A percentile compares a stretch with the other conserved stretches of the same genome.
These are phyloP conservation scores for Rhodotorula mucilaginosa DNA, from an alignment of 1,284 basidiomycete genomes.

Conservation along the genomic window DNA sequence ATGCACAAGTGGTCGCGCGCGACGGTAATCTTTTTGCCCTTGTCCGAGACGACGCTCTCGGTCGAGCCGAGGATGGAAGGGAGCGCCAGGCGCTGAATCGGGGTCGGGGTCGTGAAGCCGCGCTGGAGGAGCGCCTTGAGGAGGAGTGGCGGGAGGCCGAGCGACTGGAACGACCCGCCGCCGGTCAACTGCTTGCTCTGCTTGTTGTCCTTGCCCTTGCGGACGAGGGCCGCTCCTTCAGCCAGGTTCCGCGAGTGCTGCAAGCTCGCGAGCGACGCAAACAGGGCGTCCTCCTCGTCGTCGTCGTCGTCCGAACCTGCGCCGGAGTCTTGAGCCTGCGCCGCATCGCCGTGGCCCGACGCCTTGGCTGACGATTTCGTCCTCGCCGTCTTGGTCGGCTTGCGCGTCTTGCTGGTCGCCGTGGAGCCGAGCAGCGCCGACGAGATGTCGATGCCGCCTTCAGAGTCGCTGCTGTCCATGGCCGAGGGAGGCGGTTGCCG, in stretches of 20 bases:
- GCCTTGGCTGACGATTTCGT: background rate
- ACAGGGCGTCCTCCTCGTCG: slow-evolving; percentile 35
- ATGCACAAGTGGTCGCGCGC: slow-evolving; percentile 95
- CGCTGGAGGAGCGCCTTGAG: slow-evolving; percentile 84
- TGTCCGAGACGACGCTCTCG: slow-evolving; percentile 36
- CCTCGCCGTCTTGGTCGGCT: slow-evolving; percentile 1
- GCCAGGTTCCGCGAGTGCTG: slow-evolving; percentile 41
- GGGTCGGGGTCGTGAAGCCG: slow-evolving; percentile 92
- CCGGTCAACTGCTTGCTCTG: slow-evolving; percentile 39
- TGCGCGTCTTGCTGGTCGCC: background rate
- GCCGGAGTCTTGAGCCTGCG: background rate
- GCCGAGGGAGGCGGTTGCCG: background rate
- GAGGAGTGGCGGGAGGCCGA: slow-evolving; percentile 78
- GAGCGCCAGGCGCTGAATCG: slow-evolving; percentile 89
- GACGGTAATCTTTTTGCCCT: slow-evolving; percentile 36
- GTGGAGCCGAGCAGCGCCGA: slow-evolving; percentile 17
- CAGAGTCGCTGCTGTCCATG: slow-evolving; percentile 8
- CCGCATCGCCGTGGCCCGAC: background rate
- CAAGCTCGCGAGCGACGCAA: slow-evolving; percentile 28
- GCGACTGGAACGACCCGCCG: slow-evolving; percentile 46
- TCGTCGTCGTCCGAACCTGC: background rate
- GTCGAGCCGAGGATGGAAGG: slow-evolving; percentile 80
- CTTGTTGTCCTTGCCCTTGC: slow-evolving; percentile 38
- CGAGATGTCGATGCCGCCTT: slow-evolving; percentile 27
- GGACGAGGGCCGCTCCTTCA: slow-evolving; percentile 39